phyloP scores from a whole-genome alignment of 352 stramenopile genomes.

The Phytophthora pistaciae region DNA sequence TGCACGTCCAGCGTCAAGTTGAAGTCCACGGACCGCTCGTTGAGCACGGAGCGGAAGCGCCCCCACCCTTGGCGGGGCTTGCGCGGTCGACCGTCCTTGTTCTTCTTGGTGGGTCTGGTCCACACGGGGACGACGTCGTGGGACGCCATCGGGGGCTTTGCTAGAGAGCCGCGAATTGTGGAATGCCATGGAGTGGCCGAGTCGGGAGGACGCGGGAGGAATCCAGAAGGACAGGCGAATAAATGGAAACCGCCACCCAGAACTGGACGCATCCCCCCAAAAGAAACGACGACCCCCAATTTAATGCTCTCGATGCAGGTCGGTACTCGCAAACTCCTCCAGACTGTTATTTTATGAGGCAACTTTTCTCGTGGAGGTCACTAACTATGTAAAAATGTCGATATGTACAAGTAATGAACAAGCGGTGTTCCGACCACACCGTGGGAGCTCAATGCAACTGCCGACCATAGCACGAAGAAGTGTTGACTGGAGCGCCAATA shows the following conservation, averaged over 20 bases:
- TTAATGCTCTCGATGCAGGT: neutral
- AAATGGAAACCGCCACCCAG: neutral
- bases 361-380: too few relatives aligned
- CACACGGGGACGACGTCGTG: neutral
- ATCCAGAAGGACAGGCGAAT: neutral
- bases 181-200: neutral
- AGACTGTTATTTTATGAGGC: too few relatives aligned
- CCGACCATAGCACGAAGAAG: too few relatives aligned
- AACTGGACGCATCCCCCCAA: neutral
- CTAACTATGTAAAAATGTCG: too few relatives aligned
- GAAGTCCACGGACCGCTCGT: constrained; percentile 29
- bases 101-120: neutral
- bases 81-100: neutral
- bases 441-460: too few relatives aligned
- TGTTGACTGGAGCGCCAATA: too few relatives aligned
- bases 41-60: constrained; percentile 37
- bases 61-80: constrained; percentile 25
- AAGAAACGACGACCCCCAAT: neutral
- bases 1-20: constrained; percentile 41
- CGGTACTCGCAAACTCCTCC: too few relatives aligned
- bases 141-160: neutral
- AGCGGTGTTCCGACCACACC: too few relatives aligned
- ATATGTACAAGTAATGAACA: too few relatives aligned
- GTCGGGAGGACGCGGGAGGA: neutral
- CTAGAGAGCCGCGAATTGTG: neutral